Conservation (phyloP, 148 eudicot species). For the Dysphania ambrosioides region DNA sequence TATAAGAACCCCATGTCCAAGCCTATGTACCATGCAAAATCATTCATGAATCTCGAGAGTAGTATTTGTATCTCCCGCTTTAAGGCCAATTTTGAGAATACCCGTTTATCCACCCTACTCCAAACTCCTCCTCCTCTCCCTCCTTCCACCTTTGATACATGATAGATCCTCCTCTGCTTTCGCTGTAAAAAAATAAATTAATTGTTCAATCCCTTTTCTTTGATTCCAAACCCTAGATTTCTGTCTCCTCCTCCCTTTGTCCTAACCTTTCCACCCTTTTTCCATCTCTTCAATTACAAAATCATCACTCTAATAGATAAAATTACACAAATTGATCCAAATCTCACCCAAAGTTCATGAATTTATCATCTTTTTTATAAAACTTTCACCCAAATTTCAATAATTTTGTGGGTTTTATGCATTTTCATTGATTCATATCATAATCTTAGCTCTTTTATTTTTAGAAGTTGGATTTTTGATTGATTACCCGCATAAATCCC, state of each 20-base stretch:
- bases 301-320: not conserved
- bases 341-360: not conserved
- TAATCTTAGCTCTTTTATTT: too few species aligned
- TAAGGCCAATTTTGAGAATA: not conserved
- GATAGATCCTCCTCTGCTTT: constrained; percentile 29
- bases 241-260: not conserved
- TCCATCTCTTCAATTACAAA: not conserved
- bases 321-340: not conserved
- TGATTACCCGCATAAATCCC: too few species aligned
- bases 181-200: constrained; percentile 23
- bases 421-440: not conserved
- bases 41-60: too few species aligned
- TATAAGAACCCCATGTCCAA: too few species aligned
- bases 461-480: too few species aligned
- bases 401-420: constrained; percentile 10
- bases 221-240: constrained; percentile 26
- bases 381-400: not conserved
- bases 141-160: constrained; percentile 14
- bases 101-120: too few species aligned
- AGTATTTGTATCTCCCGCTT: constrained; percentile 2
- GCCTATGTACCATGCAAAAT: too few species aligned
- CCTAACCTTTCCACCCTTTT: not conserved
- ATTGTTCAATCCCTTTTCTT: not conserved
- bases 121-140: too few species aligned
- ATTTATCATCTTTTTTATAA: not conserved